A percentile compares a stretch with the other conserved stretches of the same genome.
phyloP scores from a whole-genome alignment of 163 green algal genomes.

The Chlamydomonas reinhardtii region DNA sequence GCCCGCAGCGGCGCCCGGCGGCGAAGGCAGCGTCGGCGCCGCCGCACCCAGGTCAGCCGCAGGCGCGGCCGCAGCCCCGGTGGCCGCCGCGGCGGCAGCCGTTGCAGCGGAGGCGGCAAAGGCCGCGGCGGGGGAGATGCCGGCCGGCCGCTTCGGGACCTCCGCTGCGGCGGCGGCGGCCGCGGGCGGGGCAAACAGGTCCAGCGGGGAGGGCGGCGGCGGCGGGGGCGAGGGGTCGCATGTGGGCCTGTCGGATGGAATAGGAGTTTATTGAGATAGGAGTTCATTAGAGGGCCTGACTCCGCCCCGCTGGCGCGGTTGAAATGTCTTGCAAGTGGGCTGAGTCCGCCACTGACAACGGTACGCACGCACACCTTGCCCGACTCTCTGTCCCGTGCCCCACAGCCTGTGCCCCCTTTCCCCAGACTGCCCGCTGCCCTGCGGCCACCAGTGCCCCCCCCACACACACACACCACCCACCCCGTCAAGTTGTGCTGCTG shows the following conservation, averaged over 20 bases:
- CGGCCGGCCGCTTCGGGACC: background rate
- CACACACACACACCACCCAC: background rate
- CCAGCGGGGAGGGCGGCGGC: constrained; percentile 2
- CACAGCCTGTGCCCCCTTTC: too few relatives aligned
- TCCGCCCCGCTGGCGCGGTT: too few relatives aligned
- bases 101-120: background rate
- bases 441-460: too few relatives aligned
- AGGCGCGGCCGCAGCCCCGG: background rate
- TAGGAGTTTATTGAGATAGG: too few relatives aligned
- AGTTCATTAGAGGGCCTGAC: too few relatives aligned
- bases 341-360: too few relatives aligned
- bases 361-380: too few relatives aligned
- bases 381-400: too few relatives aligned
- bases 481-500: constrained; percentile 43
- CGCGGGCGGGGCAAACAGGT: constrained; percentile 1
- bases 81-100: background rate
- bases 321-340: too few relatives aligned
- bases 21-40: background rate
- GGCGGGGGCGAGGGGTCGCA: background rate
- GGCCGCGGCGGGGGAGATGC: background rate
- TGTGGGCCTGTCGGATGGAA: background rate
- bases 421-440: too few relatives aligned
- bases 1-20: too few relatives aligned
- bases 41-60: too few relatives aligned
- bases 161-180: background rate